Conservation (phyloP, 192 early-diverging fungal genomes). For the Gaertneriomyces semiglobifer region DNA sequence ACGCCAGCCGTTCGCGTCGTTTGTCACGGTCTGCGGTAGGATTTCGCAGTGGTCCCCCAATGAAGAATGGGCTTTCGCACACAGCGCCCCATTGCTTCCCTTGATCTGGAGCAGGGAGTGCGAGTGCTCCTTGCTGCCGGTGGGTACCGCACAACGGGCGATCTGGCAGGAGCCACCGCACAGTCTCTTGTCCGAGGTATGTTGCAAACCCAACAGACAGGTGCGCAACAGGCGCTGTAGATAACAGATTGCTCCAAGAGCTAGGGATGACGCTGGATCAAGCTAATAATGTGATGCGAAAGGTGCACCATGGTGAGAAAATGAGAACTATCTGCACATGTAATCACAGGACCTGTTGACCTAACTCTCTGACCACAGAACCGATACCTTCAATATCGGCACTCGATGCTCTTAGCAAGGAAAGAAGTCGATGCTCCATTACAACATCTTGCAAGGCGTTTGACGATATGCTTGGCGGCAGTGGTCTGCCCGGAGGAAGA, state of each 20-base stretch:
- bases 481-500: conserved; percentile 38
- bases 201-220: no score
- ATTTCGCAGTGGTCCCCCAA: not conserved
- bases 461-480: conserved; percentile 40
- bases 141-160: conserved; percentile 33
- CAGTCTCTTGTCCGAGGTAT: conserved; percentile 30
- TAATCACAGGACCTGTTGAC: not conserved
- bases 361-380: conserved; percentile 3
- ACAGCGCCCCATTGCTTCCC: conserved; percentile 25
- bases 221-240: not conserved
- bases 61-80: not conserved
- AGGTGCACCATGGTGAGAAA: conserved; percentile 8
- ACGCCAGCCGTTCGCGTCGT: not conserved
- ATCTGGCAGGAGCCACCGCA: conserved; percentile 22
- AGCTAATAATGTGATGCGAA: not conserved
- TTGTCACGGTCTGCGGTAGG: not conserved
- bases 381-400: conserved; percentile 34
- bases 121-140: conserved; percentile 22
- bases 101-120: conserved; percentile 13
- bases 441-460: conserved; percentile 37
- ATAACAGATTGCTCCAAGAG: not conserved
- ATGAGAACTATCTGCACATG: not conserved
- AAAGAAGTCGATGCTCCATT: conserved; percentile 27
- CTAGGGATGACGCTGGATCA: conserved; percentile 5
- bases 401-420: conserved; percentile 28